Conservation (phyloP, 2,329 filamentous ascomycete species). For the Fusarium sp. region DNA sequence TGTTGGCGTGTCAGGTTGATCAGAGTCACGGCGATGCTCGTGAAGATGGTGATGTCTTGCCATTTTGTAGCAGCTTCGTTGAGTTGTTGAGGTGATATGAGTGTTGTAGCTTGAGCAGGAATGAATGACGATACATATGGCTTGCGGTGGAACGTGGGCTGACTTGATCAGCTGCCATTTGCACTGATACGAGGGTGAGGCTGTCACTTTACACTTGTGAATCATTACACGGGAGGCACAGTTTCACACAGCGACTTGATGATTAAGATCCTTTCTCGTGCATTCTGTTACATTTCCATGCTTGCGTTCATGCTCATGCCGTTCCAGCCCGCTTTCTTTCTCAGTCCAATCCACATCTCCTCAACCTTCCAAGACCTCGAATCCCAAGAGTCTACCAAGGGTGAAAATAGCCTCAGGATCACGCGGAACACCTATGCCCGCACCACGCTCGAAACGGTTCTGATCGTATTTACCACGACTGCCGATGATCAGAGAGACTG, state of each 20-base stretch:
- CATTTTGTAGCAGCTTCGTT: not conserved
- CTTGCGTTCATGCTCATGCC: not conserved
- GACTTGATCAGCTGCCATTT: not conserved
- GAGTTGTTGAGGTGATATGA: not conserved
- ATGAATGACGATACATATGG: not conserved
- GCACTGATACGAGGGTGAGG: not conserved
- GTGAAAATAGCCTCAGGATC: too few relatives aligned
- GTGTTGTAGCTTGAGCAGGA: too few relatives aligned
- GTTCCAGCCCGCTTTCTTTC: too few relatives aligned
- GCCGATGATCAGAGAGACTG: too few relatives aligned
- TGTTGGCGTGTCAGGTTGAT: not conserved
- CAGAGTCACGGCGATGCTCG: not conserved
- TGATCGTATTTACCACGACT: too few relatives aligned
- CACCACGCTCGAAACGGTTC: too few relatives aligned
- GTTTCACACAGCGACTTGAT: not conserved
- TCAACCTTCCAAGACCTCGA: too few relatives aligned
- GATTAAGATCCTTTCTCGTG: accelerated
- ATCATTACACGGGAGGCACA: not conserved
- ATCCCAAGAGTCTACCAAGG: too few relatives aligned
- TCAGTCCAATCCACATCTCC: accelerated
- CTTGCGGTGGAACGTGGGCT: not conserved
- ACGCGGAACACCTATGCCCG: too few relatives aligned
- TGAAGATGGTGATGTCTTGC: not conserved
- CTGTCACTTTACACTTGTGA: not conserved
- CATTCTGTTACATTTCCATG: not conserved